A percentile compares a stretch with the other conserved stretches of the same genome.
Evolutionary conservation across 169 alveolate species (phyloP).

Genomic region (Eimeria falciformis): DNA sequence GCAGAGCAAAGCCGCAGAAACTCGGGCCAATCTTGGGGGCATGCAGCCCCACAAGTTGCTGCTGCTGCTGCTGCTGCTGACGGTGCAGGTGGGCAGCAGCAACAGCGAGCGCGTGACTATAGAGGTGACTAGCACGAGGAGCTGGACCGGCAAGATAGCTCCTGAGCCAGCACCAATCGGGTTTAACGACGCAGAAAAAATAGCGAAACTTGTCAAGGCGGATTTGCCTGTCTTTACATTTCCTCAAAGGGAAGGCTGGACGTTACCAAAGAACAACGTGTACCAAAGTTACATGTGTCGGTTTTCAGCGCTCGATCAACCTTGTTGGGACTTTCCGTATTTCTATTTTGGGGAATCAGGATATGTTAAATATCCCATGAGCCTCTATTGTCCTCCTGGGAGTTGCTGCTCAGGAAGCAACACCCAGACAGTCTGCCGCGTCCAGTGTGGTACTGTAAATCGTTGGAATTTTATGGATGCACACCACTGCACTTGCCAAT

Average conservation of each 20-base stretch:
- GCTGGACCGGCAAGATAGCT: neutral
- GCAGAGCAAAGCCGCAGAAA: too few species aligned
- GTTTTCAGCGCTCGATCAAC: neutral
- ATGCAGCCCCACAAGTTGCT: too few species aligned
- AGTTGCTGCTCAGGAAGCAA: neutral
- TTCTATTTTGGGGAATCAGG: neutral
- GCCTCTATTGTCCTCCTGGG: slow-evolving; percentile 61
- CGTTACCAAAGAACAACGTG: slow-evolving; percentile 37
- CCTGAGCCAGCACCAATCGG: neutral
- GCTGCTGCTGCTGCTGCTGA: slow-evolving; percentile 67
- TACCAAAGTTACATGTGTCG: slow-evolving; percentile 51
- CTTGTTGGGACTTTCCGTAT: slow-evolving; percentile 39
- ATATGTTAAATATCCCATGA: neutral
- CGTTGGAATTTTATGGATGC: slow-evolving; percentile 21
- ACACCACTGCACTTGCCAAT: slow-evolving; percentile 7
- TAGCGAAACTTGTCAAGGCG: neutral
- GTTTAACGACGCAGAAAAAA: slow-evolving; percentile 3
- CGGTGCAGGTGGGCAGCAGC: slow-evolving; percentile 31
- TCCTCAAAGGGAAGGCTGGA: slow-evolving; percentile 18
- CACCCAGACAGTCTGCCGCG: neutral
- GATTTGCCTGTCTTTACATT: slow-evolving; percentile 26
- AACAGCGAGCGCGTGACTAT: neutral
- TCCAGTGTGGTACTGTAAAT: neutral
- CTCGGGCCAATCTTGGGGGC: too few species aligned
- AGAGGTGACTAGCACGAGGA: neutral